Evolutionary conservation across 331 rosid species (phyloP), one percentile per base, ranked within the genome.

Genomic region (Quercus lobata): DNA sequence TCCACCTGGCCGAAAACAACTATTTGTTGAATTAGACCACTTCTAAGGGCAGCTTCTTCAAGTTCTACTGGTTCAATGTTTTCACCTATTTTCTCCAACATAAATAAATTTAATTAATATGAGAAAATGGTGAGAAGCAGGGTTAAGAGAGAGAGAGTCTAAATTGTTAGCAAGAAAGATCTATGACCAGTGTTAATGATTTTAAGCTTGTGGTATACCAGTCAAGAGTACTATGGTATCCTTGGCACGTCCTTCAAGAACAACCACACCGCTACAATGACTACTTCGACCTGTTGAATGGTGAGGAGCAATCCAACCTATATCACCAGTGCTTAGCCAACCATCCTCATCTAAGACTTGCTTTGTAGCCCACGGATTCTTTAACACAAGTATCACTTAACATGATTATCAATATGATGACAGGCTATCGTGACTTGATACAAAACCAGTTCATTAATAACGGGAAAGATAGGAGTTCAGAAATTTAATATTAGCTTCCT

Each of bases 141-240:
- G 46, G 21, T 46, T 76, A 16, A 46, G 58, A 71, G 75, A 71
- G 66, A 49, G 17, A 24, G 52, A 71, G 55, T 17, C 66, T 72
- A 49, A 19, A 60, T 53, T 4, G 46, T 73, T 60, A 49, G 29
- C 27, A 35, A 35, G 72, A 68, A 35, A 63, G 63, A 65, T 29
- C 32, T 6, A 19, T 19, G 21, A 52, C 17, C 8, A 49, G 17
- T 8, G 9, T 32, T 55, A 82, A 53, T 49, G 58, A 22, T 24
- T 25, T 32, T 24, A 55, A 73, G 82, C 37, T 70, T 76, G 14
- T 53, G 22, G 69, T 66, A 76, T 85, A 95, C 99, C 99, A 79
- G 97, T 86, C 76, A 87, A 92, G 76, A 95, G 99, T 70, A 95
- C 99, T 80, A 95, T 95, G 2, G 98, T 95, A 80, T 95, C 98